A percentile compares a stretch with the other conserved stretches of the same genome.
phyloP scores from a whole-genome alignment of 177 flowering plant genomes.

The Vitis hybrid region DNA sequence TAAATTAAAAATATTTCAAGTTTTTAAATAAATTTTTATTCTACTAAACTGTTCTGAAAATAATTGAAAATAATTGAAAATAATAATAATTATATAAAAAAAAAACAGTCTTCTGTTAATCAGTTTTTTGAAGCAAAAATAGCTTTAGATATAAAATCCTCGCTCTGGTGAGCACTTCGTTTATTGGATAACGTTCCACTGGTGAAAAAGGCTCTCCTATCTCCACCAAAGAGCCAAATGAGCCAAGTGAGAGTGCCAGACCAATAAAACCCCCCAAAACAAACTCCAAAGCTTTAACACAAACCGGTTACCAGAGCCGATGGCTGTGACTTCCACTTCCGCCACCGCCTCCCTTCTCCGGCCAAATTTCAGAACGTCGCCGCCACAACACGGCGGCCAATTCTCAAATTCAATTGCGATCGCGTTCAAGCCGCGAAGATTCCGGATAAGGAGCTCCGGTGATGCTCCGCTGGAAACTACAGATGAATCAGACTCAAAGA shows the following conservation, averaged over 20 bases:
- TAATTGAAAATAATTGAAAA: too few species aligned
- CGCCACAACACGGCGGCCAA: background rate
- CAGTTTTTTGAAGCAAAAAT: too few species aligned
- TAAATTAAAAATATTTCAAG: too few species aligned
- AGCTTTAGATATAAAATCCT: too few species aligned
- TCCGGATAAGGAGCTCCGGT: slow-evolving; percentile 26
- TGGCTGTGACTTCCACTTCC: slow-evolving; percentile 34
- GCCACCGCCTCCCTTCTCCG: slow-evolving; percentile 23
- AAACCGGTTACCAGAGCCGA: slow-evolving; percentile 1
- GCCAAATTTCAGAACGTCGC: background rate
- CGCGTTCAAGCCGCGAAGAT: slow-evolving; percentile 9
- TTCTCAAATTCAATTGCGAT: slow-evolving; percentile 12
- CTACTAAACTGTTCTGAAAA: too few species aligned
- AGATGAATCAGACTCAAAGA: slow-evolving; percentile 23
- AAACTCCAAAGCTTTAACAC: background rate
- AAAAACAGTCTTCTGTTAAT: too few species aligned
- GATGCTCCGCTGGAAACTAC: slow-evolving; percentile 29
- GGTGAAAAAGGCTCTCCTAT: slow-evolving; percentile 20
- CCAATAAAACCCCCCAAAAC: background rate
- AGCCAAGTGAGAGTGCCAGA: background rate
- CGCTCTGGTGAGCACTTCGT: too few species aligned
- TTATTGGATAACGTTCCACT: slow-evolving; percentile 12
- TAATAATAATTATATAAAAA: too few species aligned
- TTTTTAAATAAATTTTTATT: too few species aligned
- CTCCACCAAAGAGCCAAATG: background rate